Base-by-base conservation (phyloP, 176 grass and related monocot species). In the Elymus sibiricus region DNA sequence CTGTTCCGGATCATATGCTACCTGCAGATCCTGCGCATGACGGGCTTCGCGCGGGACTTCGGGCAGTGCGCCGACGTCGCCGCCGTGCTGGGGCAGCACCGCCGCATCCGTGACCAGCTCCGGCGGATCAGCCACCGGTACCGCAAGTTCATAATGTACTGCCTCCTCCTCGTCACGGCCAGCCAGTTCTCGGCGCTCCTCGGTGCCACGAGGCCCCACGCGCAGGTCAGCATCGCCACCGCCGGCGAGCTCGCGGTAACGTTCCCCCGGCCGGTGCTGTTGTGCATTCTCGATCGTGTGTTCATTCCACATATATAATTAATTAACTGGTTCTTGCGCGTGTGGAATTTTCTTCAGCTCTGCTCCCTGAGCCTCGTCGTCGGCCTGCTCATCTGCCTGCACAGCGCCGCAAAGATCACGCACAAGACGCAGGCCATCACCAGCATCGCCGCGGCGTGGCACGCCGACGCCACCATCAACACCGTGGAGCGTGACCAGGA, bases 401-500 rank as follows among this genome's bases (percentile, higher is more conserved):
- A 89, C 70, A 91, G 94, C 74, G 90, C 97, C n/a, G 97, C 94
- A 15, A 94, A 93, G 88, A 96, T 98, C 86, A 98, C 97, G 67
- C 97, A 98, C 81, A 98, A 92, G 85, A 93, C 94, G 56, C 94
- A 98, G 79, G 59, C 94, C 1, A 93, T 98, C 84, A 98, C 97
- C 16, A 92, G 97, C 86, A 76, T 94, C 21, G 94, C 94, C 9
- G 90, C 92, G n/a, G 80, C 85, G 4, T 98, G 97, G 97, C 97
- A 98, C 47, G 93, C 87, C 15, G 88, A 91, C 28, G 94, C 92
- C 12, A 98, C 97, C 81, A 89, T 96, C 34, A 83, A 92, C 86
- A 71, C 69, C 21, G 14, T 61, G 39, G 84, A 93, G 10, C 70
- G 81, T 26, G 91, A 86, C 80, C 85, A 21, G 74, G 88, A 74